Evolutionary conservation across 2,329 filamentous ascomycete species (phyloP).

Genomic region (Fusarium torulosum): DNA sequence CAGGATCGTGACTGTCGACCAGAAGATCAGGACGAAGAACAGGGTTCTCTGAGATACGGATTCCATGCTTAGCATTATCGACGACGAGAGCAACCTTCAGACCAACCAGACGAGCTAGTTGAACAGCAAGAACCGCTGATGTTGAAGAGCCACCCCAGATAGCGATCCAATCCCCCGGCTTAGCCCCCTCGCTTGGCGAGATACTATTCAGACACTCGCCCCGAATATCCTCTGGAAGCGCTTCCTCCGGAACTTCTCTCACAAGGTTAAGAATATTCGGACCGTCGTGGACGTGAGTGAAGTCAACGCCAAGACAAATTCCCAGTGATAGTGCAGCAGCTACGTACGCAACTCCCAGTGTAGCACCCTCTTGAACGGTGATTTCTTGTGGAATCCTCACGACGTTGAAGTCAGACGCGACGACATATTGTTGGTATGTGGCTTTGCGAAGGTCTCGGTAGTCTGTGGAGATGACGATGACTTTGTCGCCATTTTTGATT

Average conservation of each 20-base stretch:
- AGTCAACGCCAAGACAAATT: conserved; percentile 77
- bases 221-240: conserved; percentile 64
- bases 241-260: not conserved
- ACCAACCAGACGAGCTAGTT: conserved; percentile 75
- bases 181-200: conserved; percentile 63
- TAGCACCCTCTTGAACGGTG: conserved; percentile 68
- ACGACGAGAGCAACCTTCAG: conserved; percentile 75
- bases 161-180: conserved; percentile 75
- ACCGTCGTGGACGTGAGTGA: conserved; percentile 63
- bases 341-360: conserved; percentile 78
- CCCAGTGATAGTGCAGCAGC: conserved; percentile 75
- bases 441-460: conserved; percentile 79
- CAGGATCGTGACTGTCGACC: conserved; percentile 75
- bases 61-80: conserved; percentile 75
- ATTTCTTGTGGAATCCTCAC: conserved; percentile 69
- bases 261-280: conserved; percentile 54
- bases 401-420: conserved; percentile 74
- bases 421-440: conserved; percentile 77
- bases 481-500: conserved; percentile 67
- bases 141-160: conserved; percentile 83
- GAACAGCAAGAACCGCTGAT: conserved; percentile 74
- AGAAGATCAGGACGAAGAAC: conserved; percentile 69
- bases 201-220: conserved; percentile 73
- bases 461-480: conserved; percentile 78
- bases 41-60: conserved; percentile 63